Evolutionary conservation across 768 basidiomycete genomes (phyloP).

Genomic region (Butyriboletus loyo): DNA sequence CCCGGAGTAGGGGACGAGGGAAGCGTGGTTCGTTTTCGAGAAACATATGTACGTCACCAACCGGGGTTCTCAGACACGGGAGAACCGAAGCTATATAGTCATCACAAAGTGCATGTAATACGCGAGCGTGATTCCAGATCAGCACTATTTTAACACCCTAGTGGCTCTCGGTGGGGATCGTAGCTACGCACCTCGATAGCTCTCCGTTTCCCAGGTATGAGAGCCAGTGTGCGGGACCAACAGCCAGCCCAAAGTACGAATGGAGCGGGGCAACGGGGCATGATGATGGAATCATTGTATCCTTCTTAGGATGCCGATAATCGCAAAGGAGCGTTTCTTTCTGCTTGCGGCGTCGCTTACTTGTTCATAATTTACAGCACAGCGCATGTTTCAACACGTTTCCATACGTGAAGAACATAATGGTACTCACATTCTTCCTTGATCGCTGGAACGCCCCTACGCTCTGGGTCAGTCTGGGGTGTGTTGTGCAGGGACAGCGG

Average conservation of each 20-base stretch:
- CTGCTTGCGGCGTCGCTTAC: constrained; percentile 32
- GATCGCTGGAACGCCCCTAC: neutral
- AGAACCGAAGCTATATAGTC: constrained; percentile 22
- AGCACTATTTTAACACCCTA: neutral
- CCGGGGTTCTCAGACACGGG: constrained; percentile 24
- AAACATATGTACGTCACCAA: constrained; percentile 44
- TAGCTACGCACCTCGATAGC: constrained; percentile 43
- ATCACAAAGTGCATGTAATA: constrained; percentile 38
- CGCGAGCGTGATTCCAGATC: constrained; percentile 46
- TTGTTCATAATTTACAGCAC: constrained; percentile 31
- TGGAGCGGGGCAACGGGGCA: constrained; percentile 26
- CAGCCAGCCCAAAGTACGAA: constrained; percentile 41
- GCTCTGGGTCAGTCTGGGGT: neutral
- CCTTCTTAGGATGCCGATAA: constrained; percentile 28
- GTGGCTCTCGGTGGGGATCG: neutral
- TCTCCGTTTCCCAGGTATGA: constrained; percentile 44
- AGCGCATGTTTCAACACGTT: neutral
- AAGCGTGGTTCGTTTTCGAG: constrained; percentile 42
- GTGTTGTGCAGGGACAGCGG: constrained; percentile 16
- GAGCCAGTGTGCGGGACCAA: constrained; percentile 33
- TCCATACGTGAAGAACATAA: neutral
- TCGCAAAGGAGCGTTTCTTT: constrained; percentile 31
- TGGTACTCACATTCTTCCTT: constrained; percentile 21
- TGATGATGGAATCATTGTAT: too few relatives aligned
- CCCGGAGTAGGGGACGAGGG: constrained; percentile 27